Evolutionary conservation across 2,329 filamentous ascomycete species (phyloP), one percentile per base, ranked within the genome.

Genomic region (Huntiella bhutanensis): DNA sequence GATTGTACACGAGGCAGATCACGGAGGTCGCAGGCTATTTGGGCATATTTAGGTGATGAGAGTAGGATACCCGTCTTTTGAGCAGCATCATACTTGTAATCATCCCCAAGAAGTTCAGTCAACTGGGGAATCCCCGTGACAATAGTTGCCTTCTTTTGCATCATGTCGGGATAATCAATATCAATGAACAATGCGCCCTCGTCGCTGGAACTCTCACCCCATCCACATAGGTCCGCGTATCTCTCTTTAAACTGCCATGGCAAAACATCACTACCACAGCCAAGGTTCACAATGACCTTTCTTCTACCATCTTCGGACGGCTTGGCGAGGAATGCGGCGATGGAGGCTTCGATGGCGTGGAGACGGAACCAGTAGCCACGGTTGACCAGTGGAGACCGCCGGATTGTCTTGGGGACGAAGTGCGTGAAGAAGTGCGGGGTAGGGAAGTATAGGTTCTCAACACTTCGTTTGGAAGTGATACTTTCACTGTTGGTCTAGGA

Each of bases 401-500:
- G 70, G 60, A 85, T 78, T 53, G 82, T 81, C 59, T 87, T 92
- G 53, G 74, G 78, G 33, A 93, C 84, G 60, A 95, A 95, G 57
- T 84, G 80, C 41, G 82, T 79, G 54, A 91, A 88, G 64, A 83
- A 93, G 58, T 92, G 82, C 22, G 81, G 74, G 55, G 92, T 77
- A 51, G 75, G 55, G 57, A 82, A 80, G 60, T 95, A 95, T 11
- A 93, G 66, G 54, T 79, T 79, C 58, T 94, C 86, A n/a, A 95
- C 87, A 55, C 85, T 91, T 53, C 86, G 70, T 59, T 95, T 95
- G 11, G 86, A 94, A 12, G 87, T 80, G 54, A 94, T 94, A 56
- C 83, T 92, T 61, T 82, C 88, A 58, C 78, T 87, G 59, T 94
- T 94, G 49, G 86, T 95, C 74, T 82, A 49, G 33, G 43, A n/a